Conservation (phyloP, 1,284 basidiomycete genomes). For the Leccinum proliferum region DNA sequence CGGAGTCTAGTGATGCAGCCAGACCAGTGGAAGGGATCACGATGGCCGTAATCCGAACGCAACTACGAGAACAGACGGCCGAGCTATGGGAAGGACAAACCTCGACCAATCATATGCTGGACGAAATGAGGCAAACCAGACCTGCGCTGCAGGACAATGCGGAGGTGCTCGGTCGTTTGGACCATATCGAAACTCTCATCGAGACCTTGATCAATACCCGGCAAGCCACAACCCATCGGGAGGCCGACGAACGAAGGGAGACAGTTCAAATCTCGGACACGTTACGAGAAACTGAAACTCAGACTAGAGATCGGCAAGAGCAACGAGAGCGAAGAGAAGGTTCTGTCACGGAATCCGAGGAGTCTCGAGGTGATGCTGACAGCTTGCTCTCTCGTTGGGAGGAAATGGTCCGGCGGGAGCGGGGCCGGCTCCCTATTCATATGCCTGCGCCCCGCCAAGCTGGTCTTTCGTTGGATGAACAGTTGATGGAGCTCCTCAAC, state of each 20-base stretch:
- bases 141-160: conserved; percentile 26
- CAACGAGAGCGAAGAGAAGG: conserved; percentile 8
- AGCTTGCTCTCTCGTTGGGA: conserved; percentile 22
- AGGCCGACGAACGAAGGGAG: conserved; percentile 14
- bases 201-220: conserved; percentile 17
- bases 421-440: conserved; percentile 29
- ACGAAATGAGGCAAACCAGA: conserved; percentile 34
- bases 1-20: conserved; percentile 39
- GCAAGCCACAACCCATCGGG: conserved; percentile 7
- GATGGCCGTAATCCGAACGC: conserved; percentile 37
- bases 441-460: conserved; percentile 38
- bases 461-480: conserved; percentile 50
- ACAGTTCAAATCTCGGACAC: conserved; percentile 12
- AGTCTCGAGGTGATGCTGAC: conserved; percentile 23
- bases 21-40: conserved; percentile 32
- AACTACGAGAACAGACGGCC: conserved; percentile 46
- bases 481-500: conserved; percentile 54
- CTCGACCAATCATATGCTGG: conserved; percentile 45
- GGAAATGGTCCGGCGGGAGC: conserved; percentile 17
- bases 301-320: background rate
- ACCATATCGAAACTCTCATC: conserved; percentile 41
- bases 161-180: conserved; percentile 35
- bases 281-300: conserved; percentile 3
- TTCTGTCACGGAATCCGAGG: conserved; percentile 24
- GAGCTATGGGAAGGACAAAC: conserved; percentile 54